Base-by-base conservation (phyloP, 257 asterid genomes). In the Jacaranda copaia region DNA sequence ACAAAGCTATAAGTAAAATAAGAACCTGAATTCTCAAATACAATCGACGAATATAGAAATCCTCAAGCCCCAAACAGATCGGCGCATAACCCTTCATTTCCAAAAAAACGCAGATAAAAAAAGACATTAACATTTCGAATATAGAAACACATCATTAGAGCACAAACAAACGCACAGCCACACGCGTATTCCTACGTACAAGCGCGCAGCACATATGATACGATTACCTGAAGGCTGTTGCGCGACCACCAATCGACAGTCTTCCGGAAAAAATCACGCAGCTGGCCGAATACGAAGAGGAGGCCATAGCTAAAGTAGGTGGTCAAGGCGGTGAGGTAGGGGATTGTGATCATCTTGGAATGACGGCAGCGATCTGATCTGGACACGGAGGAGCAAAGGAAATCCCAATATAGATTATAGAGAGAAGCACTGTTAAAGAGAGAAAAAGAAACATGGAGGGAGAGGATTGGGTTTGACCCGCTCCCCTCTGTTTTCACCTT, bases 61-160 rank as follows among this genome's bases (percentile, higher is more conserved):
- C 96, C 78, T 90, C 96, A 46, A 85, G 89, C 46, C 96, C 96
- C 82, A 89, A 83, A 73, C 91, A 88, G 87, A 88, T 90, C 80
- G 96, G 93, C 35, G 96, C 93, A 79, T 88, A 90, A 68, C 96
- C 96, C 92, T 90, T 69, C 19, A 74, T 55, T 19, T 14, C 35
- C 36, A 39, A 59, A 25, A 20, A 25, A 25, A 25, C 32, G n/a
- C 0, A 43, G 45, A 6, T 45, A 52, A 12, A 15, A 10, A 42
- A 15, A 10, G 5, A 19, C 40, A 15, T 56, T 45, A 53, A 74
- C 35, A 72, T 39, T 18, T 51, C 45, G 48, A 81, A 40, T 64
- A 42, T 46, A 72, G 70, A 42, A 40, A 35, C 52, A 70, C 32
- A 8, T 52, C 0, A 13, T 56, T 8, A 2, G 43, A 48, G 64